Conservation (phyloP, 2,329 filamentous ascomycete species). For the Neobulgaria alba region DNA sequence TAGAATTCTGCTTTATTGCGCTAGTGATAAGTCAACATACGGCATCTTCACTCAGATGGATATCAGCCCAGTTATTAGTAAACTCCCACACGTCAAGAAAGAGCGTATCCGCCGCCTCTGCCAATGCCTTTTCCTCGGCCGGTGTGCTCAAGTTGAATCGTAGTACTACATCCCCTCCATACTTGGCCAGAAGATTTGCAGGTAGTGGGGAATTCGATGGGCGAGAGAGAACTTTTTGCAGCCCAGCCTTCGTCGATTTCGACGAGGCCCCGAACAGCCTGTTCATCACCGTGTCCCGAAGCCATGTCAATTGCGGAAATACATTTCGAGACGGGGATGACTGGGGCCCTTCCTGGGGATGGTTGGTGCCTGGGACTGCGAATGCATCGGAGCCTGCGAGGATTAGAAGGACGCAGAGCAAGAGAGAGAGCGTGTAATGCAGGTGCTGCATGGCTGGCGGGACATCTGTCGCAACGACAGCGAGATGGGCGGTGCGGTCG, state of each 20-base stretch:
- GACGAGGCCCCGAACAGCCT: constrained; percentile 38
- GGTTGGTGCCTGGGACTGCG: constrained; percentile 12
- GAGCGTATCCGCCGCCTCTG: constrained; percentile 64
- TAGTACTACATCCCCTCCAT: constrained; percentile 77
- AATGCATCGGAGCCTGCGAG: constrained; percentile 5
- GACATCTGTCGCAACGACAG: background rate
- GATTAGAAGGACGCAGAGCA: constrained; percentile 8
- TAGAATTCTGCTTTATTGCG: constrained; percentile 8
- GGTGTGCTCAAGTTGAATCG: constrained; percentile 70
- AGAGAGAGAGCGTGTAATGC: constrained; percentile 4
- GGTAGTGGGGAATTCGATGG: constrained; percentile 28
- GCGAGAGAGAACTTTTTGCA: constrained; percentile 10
- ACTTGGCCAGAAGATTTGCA: constrained; percentile 37
- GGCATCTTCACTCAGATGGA: constrained; percentile 67
- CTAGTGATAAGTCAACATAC: constrained; percentile 47
- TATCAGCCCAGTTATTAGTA: constrained; percentile 73
- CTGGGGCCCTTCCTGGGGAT: constrained; percentile 2
- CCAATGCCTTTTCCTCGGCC: constrained; percentile 61
- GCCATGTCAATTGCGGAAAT: constrained; percentile 42
- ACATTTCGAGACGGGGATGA: constrained; percentile 17
- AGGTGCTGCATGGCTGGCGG: constrained; percentile 6
- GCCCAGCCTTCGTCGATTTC: constrained; percentile 17
- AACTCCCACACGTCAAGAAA: constrained; percentile 90
- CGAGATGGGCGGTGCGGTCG: background rate
- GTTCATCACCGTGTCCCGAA: constrained; percentile 42